Evolutionary conservation across 257 asterid genomes (phyloP), one percentile per base, ranked within the genome.

Genomic region (Solanum piurae): DNA sequence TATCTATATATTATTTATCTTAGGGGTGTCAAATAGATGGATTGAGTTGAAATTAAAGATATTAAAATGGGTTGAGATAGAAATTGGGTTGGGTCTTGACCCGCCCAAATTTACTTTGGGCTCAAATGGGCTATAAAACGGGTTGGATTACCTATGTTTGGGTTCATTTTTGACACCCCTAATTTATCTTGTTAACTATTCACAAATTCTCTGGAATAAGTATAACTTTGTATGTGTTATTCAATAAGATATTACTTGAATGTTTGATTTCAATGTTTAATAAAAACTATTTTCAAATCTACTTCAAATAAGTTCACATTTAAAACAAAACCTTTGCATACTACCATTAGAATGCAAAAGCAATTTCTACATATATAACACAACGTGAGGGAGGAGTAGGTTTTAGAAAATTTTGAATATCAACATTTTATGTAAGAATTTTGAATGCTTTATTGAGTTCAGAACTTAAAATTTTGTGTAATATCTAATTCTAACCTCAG

Each of bases 391-490:
- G n/a, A 52, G 60, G 60, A 0, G 9, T 52, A 18, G 62, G 62
- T 6, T 52, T 52, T 52, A 52, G 62, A 52, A 18, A 52, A 0
- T 18, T 18, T 52, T 52, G n/a, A 52, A 52, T 52, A 52, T 52
- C n/a, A 6, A 2, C 62, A 0, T 52, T 52, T 52, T 18, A 52
- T 52, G 62, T 18, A 52, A 52, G 16, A 18, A 52, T 2, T 0
- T 16, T 52, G n/a, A 2, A 52, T 52, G 0, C 10, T 52, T 0
- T 0, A 52, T 52, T 52, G 62, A 6, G n/a, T 52, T 52, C 0
- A 52, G 9, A 52, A 52, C 0, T 52, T 18, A 0, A 18, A 2
- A 0, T 18, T 52, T 52, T 52, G n/a, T 16, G 23, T 52, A 52
- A 52, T 52, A 18, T 18, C 10, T 52, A 52, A 52, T 6, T 52